These are phyloP conservation scores for Suillus subluteus DNA, from an alignment of 768 basidiomycete species.

Conservation along the genomic window DNA sequence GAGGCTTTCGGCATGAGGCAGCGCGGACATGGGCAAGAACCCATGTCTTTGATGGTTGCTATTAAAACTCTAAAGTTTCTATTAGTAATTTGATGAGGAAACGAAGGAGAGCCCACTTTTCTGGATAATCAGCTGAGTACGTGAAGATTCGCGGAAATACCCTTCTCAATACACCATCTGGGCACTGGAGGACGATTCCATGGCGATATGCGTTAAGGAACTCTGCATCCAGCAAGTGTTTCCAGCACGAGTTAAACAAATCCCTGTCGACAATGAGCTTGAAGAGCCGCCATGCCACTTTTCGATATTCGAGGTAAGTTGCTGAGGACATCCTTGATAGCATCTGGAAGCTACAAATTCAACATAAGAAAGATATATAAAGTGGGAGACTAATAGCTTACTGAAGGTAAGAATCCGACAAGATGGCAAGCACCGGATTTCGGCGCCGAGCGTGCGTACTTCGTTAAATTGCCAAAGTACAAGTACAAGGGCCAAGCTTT, in stretches of 20 bases:
- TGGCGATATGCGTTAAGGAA: neutral
- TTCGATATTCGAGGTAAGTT: constrained; percentile 2
- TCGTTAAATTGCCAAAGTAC: constrained; percentile 11
- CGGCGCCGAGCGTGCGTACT: constrained; percentile 13
- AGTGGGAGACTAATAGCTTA: neutral
- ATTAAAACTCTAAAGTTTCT: constrained; percentile 28
- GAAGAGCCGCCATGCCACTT: neutral
- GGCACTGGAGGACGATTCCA: neutral
- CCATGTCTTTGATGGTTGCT: constrained; percentile 21
- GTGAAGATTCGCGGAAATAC: no score
- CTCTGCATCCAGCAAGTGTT: neutral
- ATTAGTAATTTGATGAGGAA: no score
- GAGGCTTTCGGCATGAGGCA: no score
- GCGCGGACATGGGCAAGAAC: constrained; percentile 15
- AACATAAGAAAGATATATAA: no score
- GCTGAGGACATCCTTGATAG: constrained; percentile 17
- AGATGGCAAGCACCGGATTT: constrained; percentile 22
- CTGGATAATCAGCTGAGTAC: no score
- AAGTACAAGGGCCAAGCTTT: constrained; percentile 21
- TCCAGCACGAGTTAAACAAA: neutral
- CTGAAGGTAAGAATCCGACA: constrained; percentile 24
- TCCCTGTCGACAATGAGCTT: constrained; percentile 20
- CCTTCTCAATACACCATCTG: constrained; percentile 24
- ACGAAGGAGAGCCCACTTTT: no score
- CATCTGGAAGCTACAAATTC: constrained; percentile 20